These are phyloP conservation scores for Rhodotorula sp. DNA, from an alignment of 1,284 basidiomycete species.

Conservation along the genomic window DNA sequence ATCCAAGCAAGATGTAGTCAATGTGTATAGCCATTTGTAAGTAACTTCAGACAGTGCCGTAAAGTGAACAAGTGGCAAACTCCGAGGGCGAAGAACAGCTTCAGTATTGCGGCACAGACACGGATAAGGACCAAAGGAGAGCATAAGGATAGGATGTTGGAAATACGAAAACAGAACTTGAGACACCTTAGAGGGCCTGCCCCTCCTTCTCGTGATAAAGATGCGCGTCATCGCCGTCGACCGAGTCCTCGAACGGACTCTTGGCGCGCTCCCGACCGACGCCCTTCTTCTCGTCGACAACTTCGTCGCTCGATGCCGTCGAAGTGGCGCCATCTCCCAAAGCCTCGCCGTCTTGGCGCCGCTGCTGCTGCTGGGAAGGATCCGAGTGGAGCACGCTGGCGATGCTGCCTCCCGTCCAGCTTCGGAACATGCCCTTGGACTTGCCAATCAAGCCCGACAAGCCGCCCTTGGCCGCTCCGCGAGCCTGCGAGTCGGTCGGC, in stretches of 20 bases:
- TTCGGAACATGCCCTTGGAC: conserved; percentile 3
- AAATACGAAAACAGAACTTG: background rate
- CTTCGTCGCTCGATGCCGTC: background rate
- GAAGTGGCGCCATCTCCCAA: background rate
- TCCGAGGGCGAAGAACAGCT: too few species aligned
- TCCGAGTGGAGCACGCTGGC: background rate
- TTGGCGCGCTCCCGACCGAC: conserved; percentile 5
- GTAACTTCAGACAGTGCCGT: too few species aligned
- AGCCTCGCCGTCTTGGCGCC: background rate
- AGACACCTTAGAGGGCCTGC: background rate
- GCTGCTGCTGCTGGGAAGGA: background rate
- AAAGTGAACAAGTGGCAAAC: too few species aligned
- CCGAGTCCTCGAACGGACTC: conserved; percentile 31
- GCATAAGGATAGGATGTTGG: background rate
- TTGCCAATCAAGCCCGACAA: conserved; percentile 2
- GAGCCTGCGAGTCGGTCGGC: background rate
- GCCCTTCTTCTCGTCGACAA: background rate
- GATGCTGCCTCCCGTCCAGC: conserved; percentile 11
- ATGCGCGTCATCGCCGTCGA: background rate
- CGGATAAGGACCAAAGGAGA: too few species aligned
- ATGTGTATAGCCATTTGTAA: too few species aligned
- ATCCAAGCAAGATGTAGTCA: too few species aligned
- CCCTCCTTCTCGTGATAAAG: background rate
- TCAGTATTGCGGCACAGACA: too few species aligned
- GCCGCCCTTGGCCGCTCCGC: background rate